Evolutionary conservation across 805 yeast genomes (phyloP), one percentile per base, ranked within the genome.

Genomic region (Wickerhamomyces bovis): DNA sequence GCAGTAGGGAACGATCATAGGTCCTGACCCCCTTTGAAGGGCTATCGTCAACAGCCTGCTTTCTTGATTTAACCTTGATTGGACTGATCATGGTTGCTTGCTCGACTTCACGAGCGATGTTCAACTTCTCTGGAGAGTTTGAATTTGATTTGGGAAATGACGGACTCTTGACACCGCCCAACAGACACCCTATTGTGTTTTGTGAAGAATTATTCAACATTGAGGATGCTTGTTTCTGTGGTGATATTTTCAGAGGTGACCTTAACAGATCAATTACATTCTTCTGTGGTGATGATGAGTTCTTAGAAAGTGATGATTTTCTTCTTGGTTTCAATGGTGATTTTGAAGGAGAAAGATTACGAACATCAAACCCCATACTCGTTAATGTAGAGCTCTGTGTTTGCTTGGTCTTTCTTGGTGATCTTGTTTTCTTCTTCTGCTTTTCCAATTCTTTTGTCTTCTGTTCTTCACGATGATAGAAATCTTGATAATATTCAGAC

Each of bases 311-410:
- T 11, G 39, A 36, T 19, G 39, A 13, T 20, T 20, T 36, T 20
- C 39, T 67, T 22, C 36, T 33, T 33, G 36, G 36, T 16, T 36
- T 18, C 30, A 20, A 20, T 20, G 38, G 21, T n/a, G 19, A 21
- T 36, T 26, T 12, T 5, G 20, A n/a, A 33, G 36, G 39, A 13
- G 23, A 10, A 3, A 36, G 23, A 36, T 6, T 20, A 12, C 25
- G 39, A 8, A 36, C 16, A n/a, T n/a, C 41, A n/a, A 39, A 39
- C 4, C 31, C 31, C 41, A 39, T 39, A 12, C 30, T 39, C 9
- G 6, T 9, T 23, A 39, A 23, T 6, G 21, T 22, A 2, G 41
- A 16, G n/a, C n/a, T 6, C 16, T 36, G 39, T 3, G n/a, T 20
- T 12, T n/a, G 10, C 13, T 36, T 36, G 8, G 5, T 16, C 39